Base-by-base conservation (phyloP, 805 yeast genomes). In the Candida pini region DNA sequence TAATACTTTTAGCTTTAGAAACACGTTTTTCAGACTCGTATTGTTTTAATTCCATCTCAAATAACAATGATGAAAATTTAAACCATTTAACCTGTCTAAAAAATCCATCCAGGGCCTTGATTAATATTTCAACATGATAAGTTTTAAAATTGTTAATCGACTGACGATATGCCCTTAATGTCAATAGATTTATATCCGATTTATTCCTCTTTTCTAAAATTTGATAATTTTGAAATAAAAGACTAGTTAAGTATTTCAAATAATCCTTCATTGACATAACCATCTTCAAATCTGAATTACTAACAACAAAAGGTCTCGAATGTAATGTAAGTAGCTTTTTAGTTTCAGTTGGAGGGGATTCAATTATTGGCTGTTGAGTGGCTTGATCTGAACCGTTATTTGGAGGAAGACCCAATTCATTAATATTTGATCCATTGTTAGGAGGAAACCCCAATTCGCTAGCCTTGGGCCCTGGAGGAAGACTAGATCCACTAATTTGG, bases 31-130 rank as follows among this genome's bases (percentile, higher is more conserved):
- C n/a, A n/a, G n/a, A n/a, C 17, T 39, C 33, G n/a, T 25, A 29
- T 6, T 32, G 28, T 22, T 34, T 38, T 13, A 48, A 18, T 23
- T 51, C 55, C 17, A 53, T 18, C 27, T 51, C 54, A 35, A 51
- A 51, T 38, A 51, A 35, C 3, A 49, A 30, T 1, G 53, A 36
- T 32, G 44, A 47, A 13, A 53, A 28, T 27, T 40, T 41, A 33
- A 51, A 53, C 26, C 21, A 51, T 17, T 31, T 30, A 12, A 52
- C 51, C 33, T 51, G 33, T 12, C 37, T 35, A 28, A 45, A 36
- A 31, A 53, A 49, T 25, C 43, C 43, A 31, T 45, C 39, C 6
- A 48, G 34, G 32, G 41, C 44, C 10, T 38, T 37, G n/a, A 38
- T 6, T 9, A 51, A 35, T 9, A 53, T 29, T 7, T 35, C 37